phyloP scores from a whole-genome alignment of 148 eudicot species.

The Rhododendron henanense region DNA sequence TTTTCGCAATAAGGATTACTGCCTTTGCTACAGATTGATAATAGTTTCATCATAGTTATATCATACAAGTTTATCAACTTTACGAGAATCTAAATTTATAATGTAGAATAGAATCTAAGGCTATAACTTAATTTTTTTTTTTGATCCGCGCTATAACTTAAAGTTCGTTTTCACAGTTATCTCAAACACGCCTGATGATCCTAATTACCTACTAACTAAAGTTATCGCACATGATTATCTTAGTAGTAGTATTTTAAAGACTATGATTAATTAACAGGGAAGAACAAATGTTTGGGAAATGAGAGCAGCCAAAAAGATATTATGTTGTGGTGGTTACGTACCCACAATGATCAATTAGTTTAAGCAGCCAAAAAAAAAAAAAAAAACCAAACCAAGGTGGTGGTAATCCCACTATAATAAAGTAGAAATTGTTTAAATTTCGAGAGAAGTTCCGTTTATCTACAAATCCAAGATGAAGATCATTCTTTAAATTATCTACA shows the following conservation, averaged over 20 bases:
- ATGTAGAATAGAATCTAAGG: not conserved
- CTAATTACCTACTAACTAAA: not conserved
- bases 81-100: not conserved
- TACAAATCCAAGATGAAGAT: not conserved
- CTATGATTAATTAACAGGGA: not conserved
- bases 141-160: not conserved
- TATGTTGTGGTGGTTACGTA: constrained; percentile 14
- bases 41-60: not conserved
- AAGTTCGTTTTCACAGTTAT: not conserved
- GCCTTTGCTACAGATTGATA: not conserved
- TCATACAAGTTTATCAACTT: not conserved
- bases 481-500: not conserved
- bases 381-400: not conserved
- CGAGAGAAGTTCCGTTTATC: not conserved
- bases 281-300: constrained; percentile 14
- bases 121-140: not conserved
- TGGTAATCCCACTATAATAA: constrained; percentile 12
- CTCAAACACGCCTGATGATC: not conserved
- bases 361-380: not conserved
- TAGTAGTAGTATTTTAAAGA: not conserved
- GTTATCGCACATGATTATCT: not conserved
- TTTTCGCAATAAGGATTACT: not conserved
- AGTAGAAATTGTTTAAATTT: not conserved
- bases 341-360: constrained; percentile 14
- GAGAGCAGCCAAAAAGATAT: constrained; percentile 21